Base-by-base conservation (phyloP, 371 early-diverging fungal species). In the Lichtheimia corymbifera region DNA sequence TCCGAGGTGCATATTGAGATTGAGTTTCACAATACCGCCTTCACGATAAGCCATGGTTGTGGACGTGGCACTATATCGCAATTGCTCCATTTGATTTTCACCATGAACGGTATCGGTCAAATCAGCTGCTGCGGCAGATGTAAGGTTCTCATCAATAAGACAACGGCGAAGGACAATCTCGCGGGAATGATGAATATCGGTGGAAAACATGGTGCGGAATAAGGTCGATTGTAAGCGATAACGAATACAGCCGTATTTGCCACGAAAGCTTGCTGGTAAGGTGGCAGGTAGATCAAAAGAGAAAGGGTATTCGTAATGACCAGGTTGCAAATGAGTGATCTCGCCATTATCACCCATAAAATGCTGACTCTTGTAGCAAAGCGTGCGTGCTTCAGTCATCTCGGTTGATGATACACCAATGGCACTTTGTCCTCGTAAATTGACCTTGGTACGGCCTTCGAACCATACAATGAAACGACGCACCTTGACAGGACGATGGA, bases 361-460 rank as follows among this genome's bases (percentile, higher is more conserved):
- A 18, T 71, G 73, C 4, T 57, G 49, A n/a, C 68, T 64, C 52
- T 67, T 69, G 44, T 66, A 67, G 45, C 65, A 71, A 1, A 80
- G 42, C 2, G 77, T 68, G 42, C 80, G 66, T 30, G 67, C 56
- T 58, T 76, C 80, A 5, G 58, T 62, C 22, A 64, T 55, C 40
- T 80, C 77, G 7, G 71, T 60, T 5, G 66, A 70, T 3, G 79
- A 54, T 1, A 76, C 63, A 17, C 65, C 64, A 11, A 71, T 64
- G 3, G 61, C 22, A 25, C 67, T 63, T 5, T 62, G 57, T 2
- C 68, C 44, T 20, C 71, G 70, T 0, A 80, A 53, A 12, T 68
- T 71, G 12, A 80, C 80, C 54, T 75, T 80, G 24, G 59, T 68
- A 43, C 76, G 68, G 18, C 80, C 80, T 64, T 77, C 80, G 40